phyloP scores from a whole-genome alignment of 805 yeast genomes.

The Maudiozyma serrabonitensis region DNA sequence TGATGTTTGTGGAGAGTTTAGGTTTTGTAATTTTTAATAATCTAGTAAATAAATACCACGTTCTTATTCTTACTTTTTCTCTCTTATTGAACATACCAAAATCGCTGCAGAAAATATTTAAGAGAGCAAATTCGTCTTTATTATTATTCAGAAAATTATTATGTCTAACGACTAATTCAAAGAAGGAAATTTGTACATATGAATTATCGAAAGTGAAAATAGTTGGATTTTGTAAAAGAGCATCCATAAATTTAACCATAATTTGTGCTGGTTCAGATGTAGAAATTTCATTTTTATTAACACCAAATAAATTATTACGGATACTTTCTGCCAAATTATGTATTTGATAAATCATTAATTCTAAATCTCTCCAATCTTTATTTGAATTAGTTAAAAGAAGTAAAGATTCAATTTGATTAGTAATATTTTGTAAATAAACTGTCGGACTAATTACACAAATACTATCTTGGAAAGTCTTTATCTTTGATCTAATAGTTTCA shows the following conservation, averaged over 20 bases:
- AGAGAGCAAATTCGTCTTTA: slow-evolving; percentile 47
- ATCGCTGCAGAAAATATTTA: slow-evolving; percentile 70
- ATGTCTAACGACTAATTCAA: slow-evolving; percentile 79
- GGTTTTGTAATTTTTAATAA: slow-evolving; percentile 73
- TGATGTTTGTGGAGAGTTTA: slow-evolving; percentile 38
- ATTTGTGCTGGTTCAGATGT: slow-evolving; percentile 56
- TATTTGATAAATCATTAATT: slow-evolving; percentile 78
- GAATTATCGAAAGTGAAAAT: slow-evolving; percentile 55
- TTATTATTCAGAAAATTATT: slow-evolving; percentile 39
- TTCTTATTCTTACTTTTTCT: slow-evolving; percentile 67
- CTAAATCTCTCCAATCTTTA: slow-evolving; percentile 70
- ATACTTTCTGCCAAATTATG: slow-evolving; percentile 70
- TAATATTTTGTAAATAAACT: slow-evolving; percentile 49
- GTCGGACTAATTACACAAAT: slow-evolving; percentile 53
- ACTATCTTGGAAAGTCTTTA: slow-evolving; percentile 77
- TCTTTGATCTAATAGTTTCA: slow-evolving; percentile 59
- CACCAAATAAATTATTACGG: slow-evolving; percentile 63
- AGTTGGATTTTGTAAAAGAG: slow-evolving; percentile 24
- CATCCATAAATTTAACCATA: slow-evolving; percentile 23
- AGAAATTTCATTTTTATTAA: slow-evolving; percentile 55
- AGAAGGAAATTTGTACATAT: slow-evolving; percentile 68
- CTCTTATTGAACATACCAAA: slow-evolving; percentile 71
- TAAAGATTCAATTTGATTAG: slow-evolving; percentile 43
- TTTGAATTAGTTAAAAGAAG: slow-evolving; percentile 15
- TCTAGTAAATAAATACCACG: slow-evolving; percentile 85